Evolutionary conservation across 108 stramenopile species (phyloP), one percentile per base, ranked within the genome.

Genomic region (Seminavis robusta): DNA sequence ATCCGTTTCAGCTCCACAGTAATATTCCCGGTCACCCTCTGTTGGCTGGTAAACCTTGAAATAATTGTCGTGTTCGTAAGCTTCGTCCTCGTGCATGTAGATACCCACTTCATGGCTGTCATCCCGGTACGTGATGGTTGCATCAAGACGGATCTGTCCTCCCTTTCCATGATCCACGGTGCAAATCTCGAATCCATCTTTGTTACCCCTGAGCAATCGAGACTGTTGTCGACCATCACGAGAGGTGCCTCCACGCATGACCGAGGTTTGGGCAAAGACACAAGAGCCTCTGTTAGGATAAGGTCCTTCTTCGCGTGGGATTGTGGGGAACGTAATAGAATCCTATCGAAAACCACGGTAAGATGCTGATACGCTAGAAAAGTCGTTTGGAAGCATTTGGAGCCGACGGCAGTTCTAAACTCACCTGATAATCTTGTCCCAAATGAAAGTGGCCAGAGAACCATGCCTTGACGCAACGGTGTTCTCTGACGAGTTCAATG

Each of bases 401-500:
- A n/a, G n/a, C n/a, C n/a, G n/a, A n/a, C n/a, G n/a, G n/a, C n/a
- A n/a, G n/a, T n/a, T n/a, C n/a, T n/a, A n/a, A n/a, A n/a, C n/a
- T n/a, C n/a, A n/a, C n/a, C n/a, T n/a, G n/a, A n/a, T n/a, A n/a
- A n/a, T n/a, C n/a, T n/a, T 86, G 87, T 23, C 83, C 73, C 51
- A 97, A 79, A 69, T 97, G 97, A 73, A 96, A 97, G 64, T 97
- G 97, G 15, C 97, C 97, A 11, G 79, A 79, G 39, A 91, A 92
- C 97, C 97, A 97, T 19, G 73, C 85, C 76, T 95, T 96, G 66
- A 97, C 84, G 44, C 59, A 67, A 15, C 67, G 81, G 57, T 95
- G 59, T 42, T 86, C 83, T 43, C 81, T 52, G 20, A 95, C 94
- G 36, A 87, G 43, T 42, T 87, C 69, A 49, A 93, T 83, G 61